phyloP scores from a whole-genome alignment of 257 asterid genomes.

The Solanum chaucha region DNA sequence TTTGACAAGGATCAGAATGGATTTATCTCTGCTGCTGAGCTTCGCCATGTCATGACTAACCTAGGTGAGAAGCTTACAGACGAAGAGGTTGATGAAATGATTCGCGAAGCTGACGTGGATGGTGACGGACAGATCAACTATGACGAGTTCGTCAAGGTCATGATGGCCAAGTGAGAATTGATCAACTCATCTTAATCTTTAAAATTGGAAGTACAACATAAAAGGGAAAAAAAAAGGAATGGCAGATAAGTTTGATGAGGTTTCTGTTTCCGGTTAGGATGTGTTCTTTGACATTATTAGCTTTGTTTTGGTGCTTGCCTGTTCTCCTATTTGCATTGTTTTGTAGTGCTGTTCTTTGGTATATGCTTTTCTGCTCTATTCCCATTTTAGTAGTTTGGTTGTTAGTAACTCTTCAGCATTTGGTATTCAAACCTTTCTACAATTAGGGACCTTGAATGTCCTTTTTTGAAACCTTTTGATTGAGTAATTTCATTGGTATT shows the following conservation, averaged over 20 bases:
- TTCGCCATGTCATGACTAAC: slow-evolving; percentile 3
- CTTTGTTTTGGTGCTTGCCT: background rate
- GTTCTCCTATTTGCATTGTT: background rate
- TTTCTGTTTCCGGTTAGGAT: background rate
- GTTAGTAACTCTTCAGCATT: background rate
- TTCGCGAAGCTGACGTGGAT: slow-evolving; percentile 1
- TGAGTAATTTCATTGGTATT: background rate
- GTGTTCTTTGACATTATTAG: background rate
- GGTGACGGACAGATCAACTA: background rate
- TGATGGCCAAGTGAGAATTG: slow-evolving; percentile 6
- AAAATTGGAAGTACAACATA: background rate
- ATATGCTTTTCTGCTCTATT: background rate
- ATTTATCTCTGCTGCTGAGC: slow-evolving; percentile 1
- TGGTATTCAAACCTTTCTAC: background rate
- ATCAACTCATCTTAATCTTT: background rate
- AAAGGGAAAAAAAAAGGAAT: background rate
- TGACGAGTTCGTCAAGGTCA: slow-evolving; percentile 2
- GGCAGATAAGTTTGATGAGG: background rate
- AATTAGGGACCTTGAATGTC: background rate
- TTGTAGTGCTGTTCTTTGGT: background rate
- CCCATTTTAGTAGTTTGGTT: background rate
- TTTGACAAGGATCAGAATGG: slow-evolving; percentile 5
- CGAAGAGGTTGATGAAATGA: slow-evolving; percentile 2
- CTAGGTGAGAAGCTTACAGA: slow-evolving; percentile 3
- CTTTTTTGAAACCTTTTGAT: background rate